A percentile compares a stretch with the other conserved stretches of the same genome.
Evolutionary conservation across 805 yeast species (phyloP).

Genomic region (Candida silvatica): DNA sequence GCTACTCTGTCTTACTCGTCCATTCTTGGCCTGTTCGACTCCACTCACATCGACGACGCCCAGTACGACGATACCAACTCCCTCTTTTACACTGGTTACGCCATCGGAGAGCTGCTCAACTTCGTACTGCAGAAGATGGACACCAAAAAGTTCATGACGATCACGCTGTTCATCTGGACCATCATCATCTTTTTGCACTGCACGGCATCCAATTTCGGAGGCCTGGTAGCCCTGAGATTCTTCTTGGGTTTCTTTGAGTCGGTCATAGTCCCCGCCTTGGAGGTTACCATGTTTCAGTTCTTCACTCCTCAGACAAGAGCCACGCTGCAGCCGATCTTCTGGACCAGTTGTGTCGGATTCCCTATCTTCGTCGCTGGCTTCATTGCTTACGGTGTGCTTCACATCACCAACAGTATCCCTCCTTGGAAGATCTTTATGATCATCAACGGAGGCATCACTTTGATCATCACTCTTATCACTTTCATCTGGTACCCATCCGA

Average conservation of each 20-base stretch:
- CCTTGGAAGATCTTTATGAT: constrained; percentile 41
- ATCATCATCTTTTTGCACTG: constrained; percentile 17
- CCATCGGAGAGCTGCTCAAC: constrained; percentile 36
- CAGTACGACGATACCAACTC: constrained; percentile 39
- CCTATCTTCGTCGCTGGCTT: constrained; percentile 30
- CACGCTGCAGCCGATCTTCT: constrained; percentile 20
- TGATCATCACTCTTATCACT: constrained; percentile 25
- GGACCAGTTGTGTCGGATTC: constrained; percentile 34
- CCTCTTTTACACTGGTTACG: constrained; percentile 37
- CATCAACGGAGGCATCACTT: constrained; percentile 45
- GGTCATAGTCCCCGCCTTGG: constrained; percentile 9
- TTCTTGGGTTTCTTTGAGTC: constrained; percentile 28
- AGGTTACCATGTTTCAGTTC: constrained; percentile 29
- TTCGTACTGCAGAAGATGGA: constrained; percentile 31
- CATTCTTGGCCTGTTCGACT: constrained; percentile 37
- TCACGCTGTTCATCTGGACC: constrained; percentile 26
- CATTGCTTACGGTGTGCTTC: constrained; percentile 18
- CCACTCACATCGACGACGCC: constrained; percentile 31
- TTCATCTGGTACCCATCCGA: constrained; percentile 41
- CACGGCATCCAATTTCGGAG: constrained; percentile 23
- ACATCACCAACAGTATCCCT: constrained; percentile 9
- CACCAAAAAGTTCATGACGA: constrained; percentile 22
- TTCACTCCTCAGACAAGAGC: constrained; percentile 32
- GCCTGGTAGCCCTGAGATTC: constrained; percentile 26
- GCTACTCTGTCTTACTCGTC: constrained; percentile 41